These are phyloP conservation scores for Spirogloea muscicola DNA, from an alignment of 139 green algal species.

Conservation along the genomic window DNA sequence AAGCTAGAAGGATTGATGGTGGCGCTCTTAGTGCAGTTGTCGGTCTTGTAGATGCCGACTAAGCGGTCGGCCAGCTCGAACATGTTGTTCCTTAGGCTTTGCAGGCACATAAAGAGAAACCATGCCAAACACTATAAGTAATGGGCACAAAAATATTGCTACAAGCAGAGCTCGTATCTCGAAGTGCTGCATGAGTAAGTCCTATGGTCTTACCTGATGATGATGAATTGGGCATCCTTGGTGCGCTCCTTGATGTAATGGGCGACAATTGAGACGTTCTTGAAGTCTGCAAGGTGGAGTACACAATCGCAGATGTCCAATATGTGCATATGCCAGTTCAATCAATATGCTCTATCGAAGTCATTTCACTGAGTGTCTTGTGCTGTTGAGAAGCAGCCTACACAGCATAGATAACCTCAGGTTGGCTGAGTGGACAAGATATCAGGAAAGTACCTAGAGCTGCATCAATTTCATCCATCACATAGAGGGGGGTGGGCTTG, in stretches of 20 bases:
- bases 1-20: conserved; percentile 86
- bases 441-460: conserved; percentile 80
- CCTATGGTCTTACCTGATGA: conserved; percentile 70
- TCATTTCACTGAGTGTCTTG: no score
- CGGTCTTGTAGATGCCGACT: conserved; percentile 98
- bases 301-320: no score
- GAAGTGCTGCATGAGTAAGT: conserved; percentile 3
- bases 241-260: conserved; percentile 96
- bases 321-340: no score
- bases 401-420: no score
- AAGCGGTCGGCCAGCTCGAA: conserved; percentile 97
- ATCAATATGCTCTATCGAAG: no score
- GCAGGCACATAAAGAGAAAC: background rate
- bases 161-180: background rate
- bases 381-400: no score
- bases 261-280: conserved; percentile 99
- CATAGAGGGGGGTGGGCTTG: conserved; percentile 98
- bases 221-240: conserved; percentile 89
- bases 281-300: conserved; percentile 65
- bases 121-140: background rate
- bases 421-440: no score
- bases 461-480: conserved; percentile 99
- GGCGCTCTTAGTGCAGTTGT: conserved; percentile 95
- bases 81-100: conserved; percentile 97
- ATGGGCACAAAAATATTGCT: background rate